phyloP scores from a whole-genome alignment of 2,329 filamentous ascomycete genomes.

The Allantophomopsis cytisporea region DNA sequence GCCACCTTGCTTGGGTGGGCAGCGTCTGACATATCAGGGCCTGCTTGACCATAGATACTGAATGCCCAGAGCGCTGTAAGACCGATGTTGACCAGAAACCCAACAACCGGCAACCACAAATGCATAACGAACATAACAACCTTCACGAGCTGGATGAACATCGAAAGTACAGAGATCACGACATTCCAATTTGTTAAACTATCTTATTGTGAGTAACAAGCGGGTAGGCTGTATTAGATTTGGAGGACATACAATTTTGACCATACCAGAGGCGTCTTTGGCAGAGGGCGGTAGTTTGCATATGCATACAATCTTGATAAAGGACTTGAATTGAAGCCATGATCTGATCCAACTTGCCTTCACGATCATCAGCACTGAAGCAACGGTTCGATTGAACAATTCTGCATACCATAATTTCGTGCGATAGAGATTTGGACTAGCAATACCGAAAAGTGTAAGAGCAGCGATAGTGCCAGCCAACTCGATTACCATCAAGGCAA shows the following conservation, averaged over 20 bases:
- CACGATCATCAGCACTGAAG: too few relatives aligned
- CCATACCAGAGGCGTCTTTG: constrained; percentile 57
- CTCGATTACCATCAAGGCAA: constrained; percentile 48
- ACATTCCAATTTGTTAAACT: constrained; percentile 68
- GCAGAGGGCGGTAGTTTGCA: constrained; percentile 53
- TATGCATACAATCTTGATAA: constrained; percentile 57
- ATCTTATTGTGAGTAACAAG: constrained; percentile 3
- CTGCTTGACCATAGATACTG: constrained; percentile 57
- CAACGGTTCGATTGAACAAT: too few relatives aligned
- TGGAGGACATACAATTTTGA: constrained; percentile 46
- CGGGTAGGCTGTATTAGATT: not conserved
- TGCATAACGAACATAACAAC: constrained; percentile 57
- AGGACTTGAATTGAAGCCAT: constrained; percentile 65
- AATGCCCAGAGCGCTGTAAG: constrained; percentile 50
- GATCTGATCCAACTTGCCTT: constrained; percentile 45
- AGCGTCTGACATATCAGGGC: constrained; percentile 58
- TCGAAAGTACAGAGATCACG: constrained; percentile 60
- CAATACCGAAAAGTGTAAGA: constrained; percentile 59
- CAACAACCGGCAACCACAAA: constrained; percentile 54
- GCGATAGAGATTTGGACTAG: constrained; percentile 60
- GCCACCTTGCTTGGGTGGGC: constrained; percentile 45
- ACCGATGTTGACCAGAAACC: constrained; percentile 39
- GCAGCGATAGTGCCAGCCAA: constrained; percentile 49
- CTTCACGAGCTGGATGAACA: constrained; percentile 65
- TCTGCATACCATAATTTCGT: constrained; percentile 46